These are phyloP conservation scores for Metschnikowia dekortorum DNA, from an alignment of 805 yeast species.

Conservation along the genomic window DNA sequence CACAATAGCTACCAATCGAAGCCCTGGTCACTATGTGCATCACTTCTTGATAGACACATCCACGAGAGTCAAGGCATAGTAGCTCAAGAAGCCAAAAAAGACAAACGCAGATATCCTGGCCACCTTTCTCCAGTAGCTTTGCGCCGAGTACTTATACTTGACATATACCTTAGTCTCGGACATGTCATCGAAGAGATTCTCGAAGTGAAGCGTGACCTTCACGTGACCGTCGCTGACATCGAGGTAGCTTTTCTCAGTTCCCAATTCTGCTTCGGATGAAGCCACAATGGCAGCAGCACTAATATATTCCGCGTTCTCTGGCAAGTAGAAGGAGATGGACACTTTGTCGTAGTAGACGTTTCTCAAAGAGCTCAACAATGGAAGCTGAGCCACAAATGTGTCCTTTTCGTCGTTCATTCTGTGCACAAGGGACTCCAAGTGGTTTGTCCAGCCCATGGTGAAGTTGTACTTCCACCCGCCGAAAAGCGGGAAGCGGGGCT, in stretches of 20 bases:
- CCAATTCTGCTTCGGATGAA: slow-evolving; percentile 26
- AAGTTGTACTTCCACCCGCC: slow-evolving; percentile 97
- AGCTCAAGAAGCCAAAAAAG: slow-evolving; percentile 54
- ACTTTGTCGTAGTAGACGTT: slow-evolving; percentile 67
- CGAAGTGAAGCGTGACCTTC: slow-evolving; percentile 55
- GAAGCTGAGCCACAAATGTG: slow-evolving; percentile 58
- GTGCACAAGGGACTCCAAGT: slow-evolving; percentile 50
- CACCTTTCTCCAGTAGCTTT: slow-evolving; percentile 61
- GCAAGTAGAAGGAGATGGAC: slow-evolving; percentile 62
- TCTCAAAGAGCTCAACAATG: slow-evolving; percentile 66
- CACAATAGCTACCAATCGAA: background rate
- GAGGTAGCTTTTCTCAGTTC: slow-evolving; percentile 54
- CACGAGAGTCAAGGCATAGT: slow-evolving; percentile 40
- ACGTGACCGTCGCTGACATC: slow-evolving; percentile 79
- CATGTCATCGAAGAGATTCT: slow-evolving; percentile 67
- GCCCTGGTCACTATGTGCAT: background rate
- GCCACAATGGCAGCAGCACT: slow-evolving; percentile 56
- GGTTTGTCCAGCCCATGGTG: slow-evolving; percentile 88
- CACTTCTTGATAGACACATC: slow-evolving; percentile 25
- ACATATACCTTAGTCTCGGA: slow-evolving; percentile 52
- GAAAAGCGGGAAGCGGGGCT: slow-evolving; percentile 89
- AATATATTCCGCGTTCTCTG: slow-evolving; percentile 73
- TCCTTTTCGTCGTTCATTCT: slow-evolving; percentile 35
- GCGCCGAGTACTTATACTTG: slow-evolving; percentile 55
- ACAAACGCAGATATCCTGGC: slow-evolving; percentile 57